Conservation (phyloP, 2,329 filamentous ascomycete species). For the Colletotrichum australisinense region DNA sequence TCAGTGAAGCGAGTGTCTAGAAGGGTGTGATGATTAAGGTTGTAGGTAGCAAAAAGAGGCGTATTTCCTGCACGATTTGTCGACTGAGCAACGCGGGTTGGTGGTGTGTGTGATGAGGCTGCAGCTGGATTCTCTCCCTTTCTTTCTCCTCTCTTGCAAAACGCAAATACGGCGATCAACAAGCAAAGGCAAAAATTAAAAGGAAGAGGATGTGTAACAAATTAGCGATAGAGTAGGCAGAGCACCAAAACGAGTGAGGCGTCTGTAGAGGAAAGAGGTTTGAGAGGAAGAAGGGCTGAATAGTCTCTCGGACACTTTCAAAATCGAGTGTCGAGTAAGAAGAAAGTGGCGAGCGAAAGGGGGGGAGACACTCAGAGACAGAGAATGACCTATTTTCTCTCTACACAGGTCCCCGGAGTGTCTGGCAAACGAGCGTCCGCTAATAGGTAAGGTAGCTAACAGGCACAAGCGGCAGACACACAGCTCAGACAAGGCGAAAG, state of each 20-base stretch:
- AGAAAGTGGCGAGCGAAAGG: conserved; percentile 35
- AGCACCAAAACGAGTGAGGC: conserved; percentile 71
- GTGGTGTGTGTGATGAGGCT: conserved; percentile 13
- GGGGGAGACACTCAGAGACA: conserved; percentile 4
- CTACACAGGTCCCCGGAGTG: not conserved
- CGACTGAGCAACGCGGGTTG: conserved; percentile 28
- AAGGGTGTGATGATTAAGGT: conserved; percentile 10
- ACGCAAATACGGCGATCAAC: conserved; percentile 8
- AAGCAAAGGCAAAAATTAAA: conserved; percentile 20
- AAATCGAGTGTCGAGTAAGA: conserved; percentile 23
- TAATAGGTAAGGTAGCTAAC: not conserved
- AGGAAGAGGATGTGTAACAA: conserved; percentile 37
- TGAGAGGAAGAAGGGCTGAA: conserved; percentile 38
- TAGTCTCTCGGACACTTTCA: conserved; percentile 18
- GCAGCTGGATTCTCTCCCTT: conserved; percentile 25
- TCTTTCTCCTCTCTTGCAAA: conserved; percentile 1
- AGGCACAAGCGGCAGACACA: not conserved
- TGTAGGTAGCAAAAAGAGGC: not conserved
- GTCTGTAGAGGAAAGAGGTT: conserved; percentile 44
- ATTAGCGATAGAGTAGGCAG: conserved; percentile 52
- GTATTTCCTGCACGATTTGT: conserved; percentile 19
- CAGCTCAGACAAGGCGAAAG: not conserved
- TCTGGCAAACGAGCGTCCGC: not conserved
- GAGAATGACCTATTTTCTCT: conserved; percentile 19
- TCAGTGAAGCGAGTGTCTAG: conserved; percentile 8